A percentile compares a stretch with the other conserved stretches of the same genome.
phyloP scores from a whole-genome alignment of 164 flowering plant species.

The Magnolia officinalis region DNA sequence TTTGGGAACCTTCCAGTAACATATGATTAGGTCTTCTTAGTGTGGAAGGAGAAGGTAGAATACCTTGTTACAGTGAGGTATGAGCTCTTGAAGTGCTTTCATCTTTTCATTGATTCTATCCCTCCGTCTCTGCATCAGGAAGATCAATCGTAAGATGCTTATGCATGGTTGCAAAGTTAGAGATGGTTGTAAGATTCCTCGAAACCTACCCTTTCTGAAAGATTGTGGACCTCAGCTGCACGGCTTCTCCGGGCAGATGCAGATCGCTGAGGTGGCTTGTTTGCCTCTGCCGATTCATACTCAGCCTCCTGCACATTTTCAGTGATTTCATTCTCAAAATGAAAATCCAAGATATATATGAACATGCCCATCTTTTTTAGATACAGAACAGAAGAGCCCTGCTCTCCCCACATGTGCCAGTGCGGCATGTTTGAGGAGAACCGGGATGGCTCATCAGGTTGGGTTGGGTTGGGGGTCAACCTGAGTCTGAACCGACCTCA shows the following conservation, averaged over 20 bases:
- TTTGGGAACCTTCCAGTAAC: neutral
- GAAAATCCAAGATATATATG: neutral
- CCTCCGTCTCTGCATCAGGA: conserved; percentile 66
- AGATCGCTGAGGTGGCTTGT: conserved; percentile 15
- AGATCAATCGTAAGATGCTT: neutral
- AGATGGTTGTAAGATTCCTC: neutral
- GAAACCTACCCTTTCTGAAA: conserved; percentile 75
- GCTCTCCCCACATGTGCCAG: neutral
- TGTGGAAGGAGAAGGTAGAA: neutral
- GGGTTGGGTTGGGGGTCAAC: no score
- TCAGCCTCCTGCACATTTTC: conserved; percentile 20
- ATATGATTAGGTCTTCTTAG: neutral
- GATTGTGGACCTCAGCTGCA: conserved; percentile 89
- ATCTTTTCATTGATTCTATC: conserved; percentile 85
- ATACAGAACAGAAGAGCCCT: no score
- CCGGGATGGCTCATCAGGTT: neutral
- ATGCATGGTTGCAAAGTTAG: neutral
- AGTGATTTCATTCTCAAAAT: neutral
- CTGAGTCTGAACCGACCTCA: no score
- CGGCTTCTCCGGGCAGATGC: conserved; percentile 65
- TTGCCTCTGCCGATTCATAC: conserved; percentile 23
- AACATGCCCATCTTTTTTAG: neutral
- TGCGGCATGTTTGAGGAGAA: neutral
- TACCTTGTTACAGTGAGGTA: conserved; percentile 87
- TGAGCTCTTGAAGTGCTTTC: conserved; percentile 80